These are phyloP conservation scores for Leishmania mexicana DNA, from an alignment of 208 protist species.

Conservation along the genomic window DNA sequence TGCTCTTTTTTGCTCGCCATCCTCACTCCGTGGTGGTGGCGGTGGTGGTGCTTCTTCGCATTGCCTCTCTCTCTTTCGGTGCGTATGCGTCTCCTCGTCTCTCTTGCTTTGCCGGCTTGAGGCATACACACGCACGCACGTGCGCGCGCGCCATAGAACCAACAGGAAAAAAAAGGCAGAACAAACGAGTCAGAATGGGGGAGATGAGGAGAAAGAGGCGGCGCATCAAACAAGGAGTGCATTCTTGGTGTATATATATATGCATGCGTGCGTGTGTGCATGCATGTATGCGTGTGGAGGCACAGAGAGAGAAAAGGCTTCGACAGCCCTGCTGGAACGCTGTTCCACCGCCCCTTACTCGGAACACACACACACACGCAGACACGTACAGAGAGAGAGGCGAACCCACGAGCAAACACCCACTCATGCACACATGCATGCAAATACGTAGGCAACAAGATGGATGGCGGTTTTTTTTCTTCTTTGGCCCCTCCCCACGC, in stretches of 20 bases:
- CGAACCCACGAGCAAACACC: background rate
- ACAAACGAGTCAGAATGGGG: background rate
- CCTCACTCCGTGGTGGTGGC: background rate
- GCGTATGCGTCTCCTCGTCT: no score
- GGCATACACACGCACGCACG: no score
- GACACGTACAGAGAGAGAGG: background rate
- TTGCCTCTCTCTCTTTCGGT: no score
- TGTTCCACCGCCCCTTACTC: no score
- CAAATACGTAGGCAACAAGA: background rate
- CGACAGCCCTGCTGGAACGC: no score
- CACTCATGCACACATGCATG: background rate
- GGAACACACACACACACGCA: background rate
- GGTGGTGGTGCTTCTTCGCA: no score
- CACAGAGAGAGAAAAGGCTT: background rate
- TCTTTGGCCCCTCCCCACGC: background rate
- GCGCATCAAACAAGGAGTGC: background rate
- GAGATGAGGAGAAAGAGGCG: background rate
- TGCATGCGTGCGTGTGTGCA: background rate
- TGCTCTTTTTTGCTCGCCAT: background rate
- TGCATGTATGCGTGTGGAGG: background rate
- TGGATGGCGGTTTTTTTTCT: background rate
- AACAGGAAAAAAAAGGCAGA: background rate
- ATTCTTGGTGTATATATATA: background rate
- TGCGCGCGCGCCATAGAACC: no score
- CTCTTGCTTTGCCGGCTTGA: no score